A percentile compares a stretch with the other conserved stretches of the same genome.
These are phyloP conservation scores for Rhodotorula taiwanensis DNA, from an alignment of 768 basidiomycete species.

Conservation along the genomic window DNA sequence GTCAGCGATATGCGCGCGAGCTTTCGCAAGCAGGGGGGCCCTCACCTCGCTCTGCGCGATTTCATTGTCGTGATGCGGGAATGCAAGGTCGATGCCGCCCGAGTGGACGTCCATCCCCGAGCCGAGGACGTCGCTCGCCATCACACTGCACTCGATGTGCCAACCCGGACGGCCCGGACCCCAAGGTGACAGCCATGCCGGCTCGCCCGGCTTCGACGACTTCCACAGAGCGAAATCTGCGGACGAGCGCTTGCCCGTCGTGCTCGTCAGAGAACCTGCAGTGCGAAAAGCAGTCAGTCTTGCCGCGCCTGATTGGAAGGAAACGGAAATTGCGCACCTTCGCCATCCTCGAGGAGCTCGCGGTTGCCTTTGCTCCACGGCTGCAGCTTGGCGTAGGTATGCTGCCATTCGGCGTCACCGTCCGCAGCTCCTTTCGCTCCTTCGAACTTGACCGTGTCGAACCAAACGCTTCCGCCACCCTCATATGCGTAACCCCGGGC, in stretches of 20 bases:
- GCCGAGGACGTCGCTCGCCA: constrained; percentile 87
- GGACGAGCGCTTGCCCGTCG: constrained; percentile 63
- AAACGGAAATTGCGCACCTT: no score
- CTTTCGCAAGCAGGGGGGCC: neutral
- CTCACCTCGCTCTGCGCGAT: constrained; percentile 87
- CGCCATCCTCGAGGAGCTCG: constrained; percentile 80
- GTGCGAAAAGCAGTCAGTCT: neutral
- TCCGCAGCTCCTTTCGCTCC: constrained; percentile 47
- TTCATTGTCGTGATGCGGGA: constrained; percentile 99
- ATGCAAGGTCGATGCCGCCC: constrained; percentile 93
- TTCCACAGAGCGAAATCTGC: constrained; percentile 99
- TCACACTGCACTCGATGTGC: constrained; percentile 99
- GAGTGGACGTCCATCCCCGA: constrained; percentile 95
- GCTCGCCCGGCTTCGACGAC: constrained; percentile 89
- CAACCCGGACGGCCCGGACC: constrained; percentile 92
- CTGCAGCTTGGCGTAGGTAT: constrained; percentile 87
- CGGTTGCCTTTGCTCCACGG: constrained; percentile 94
- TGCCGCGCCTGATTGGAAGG: no score
- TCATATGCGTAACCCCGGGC: constrained; percentile 75
- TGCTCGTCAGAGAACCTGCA: constrained; percentile 56
- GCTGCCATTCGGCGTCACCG: constrained; percentile 48
- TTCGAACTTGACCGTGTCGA: constrained; percentile 49
- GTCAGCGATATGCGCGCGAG: neutral
- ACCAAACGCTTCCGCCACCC: constrained; percentile 48
- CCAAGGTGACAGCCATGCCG: constrained; percentile 94